A percentile compares a stretch with the other conserved stretches of the same genome.
phyloP scores from a whole-genome alignment of 1,284 basidiomycete species.

The Pholiota adiposa region DNA sequence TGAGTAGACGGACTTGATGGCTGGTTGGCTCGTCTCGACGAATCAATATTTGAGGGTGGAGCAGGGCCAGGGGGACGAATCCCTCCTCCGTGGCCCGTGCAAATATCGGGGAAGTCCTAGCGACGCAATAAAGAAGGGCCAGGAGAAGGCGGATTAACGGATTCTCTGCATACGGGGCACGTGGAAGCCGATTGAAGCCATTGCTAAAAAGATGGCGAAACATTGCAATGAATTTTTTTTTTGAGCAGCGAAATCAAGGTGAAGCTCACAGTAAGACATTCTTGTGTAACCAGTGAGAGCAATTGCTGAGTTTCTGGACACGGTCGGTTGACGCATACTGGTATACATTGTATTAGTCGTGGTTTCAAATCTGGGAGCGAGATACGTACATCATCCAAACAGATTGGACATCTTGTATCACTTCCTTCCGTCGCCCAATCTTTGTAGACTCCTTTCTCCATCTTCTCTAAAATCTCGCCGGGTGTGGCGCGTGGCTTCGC shows the following conservation, averaged over 20 bases:
- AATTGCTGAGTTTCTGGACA: slow-evolving; percentile 66
- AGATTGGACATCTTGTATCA: slow-evolving; percentile 77
- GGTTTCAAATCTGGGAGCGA: slow-evolving; percentile 10
- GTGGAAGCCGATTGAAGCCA: slow-evolving; percentile 69
- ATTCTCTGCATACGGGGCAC: slow-evolving; percentile 68
- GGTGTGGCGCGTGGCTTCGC: slow-evolving; percentile 65
- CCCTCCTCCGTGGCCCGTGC: background rate
- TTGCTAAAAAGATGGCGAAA: slow-evolving; percentile 45
- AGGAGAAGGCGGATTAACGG: slow-evolving; percentile 34
- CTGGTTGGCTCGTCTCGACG: background rate
- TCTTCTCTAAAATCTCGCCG: slow-evolving; percentile 54
- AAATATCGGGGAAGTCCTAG: background rate
- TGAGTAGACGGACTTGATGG: background rate
- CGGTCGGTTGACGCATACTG: slow-evolving; percentile 65
- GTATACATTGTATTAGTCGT: slow-evolving; percentile 7
- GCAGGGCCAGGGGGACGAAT: background rate
- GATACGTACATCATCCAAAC: slow-evolving; percentile 69
- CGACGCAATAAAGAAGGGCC: slow-evolving; percentile 1
- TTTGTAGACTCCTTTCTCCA: slow-evolving; percentile 64
- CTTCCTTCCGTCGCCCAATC: slow-evolving; percentile 68
- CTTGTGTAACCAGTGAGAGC: slow-evolving; percentile 77
- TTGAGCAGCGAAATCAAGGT: too few relatives aligned
- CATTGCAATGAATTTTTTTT: slow-evolving; percentile 4
- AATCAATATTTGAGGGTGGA: background rate
- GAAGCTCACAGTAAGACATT: slow-evolving; percentile 69